Percentiles rank a stretch among this genome's conserved stretches.
Evolutionary conservation across 371 early-diverging fungal species (phyloP).

Genomic region (Batrachochytrium dendrobatidis): DNA sequence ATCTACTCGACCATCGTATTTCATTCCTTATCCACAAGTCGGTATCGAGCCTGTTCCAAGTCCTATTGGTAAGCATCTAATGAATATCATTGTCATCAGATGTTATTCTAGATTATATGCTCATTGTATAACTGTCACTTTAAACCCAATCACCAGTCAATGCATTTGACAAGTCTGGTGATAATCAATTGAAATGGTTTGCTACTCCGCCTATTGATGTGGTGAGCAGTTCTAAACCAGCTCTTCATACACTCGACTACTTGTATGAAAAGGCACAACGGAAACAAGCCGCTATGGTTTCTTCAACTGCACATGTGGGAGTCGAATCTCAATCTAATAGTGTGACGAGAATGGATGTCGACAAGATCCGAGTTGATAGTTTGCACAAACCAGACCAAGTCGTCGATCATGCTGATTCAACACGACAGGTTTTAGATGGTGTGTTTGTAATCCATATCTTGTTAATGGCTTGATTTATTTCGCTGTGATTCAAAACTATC

Average conservation of each 20-base stretch:
- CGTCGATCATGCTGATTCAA: too few relatives aligned
- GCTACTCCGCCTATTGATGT: conserved; percentile 37
- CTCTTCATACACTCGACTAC: conserved; percentile 28
- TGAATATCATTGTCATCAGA: background rate
- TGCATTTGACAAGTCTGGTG: conserved; percentile 24
- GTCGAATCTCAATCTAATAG: too few relatives aligned
- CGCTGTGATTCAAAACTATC: too few relatives aligned
- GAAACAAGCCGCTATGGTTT: too few relatives aligned
- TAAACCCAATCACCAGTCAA: conserved; percentile 6
- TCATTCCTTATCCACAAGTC: background rate
- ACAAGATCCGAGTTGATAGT: too few relatives aligned
- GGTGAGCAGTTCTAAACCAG: conserved; percentile 13
- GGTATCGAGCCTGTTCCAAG: background rate
- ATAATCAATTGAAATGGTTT: conserved; percentile 38
- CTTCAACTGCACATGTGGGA: too few relatives aligned
- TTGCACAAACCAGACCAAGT: too few relatives aligned
- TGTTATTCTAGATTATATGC: too few relatives aligned
- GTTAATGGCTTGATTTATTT: too few relatives aligned
- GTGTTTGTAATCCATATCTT: too few relatives aligned
- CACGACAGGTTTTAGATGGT: too few relatives aligned
- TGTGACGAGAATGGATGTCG: too few relatives aligned
- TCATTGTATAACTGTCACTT: background rate
- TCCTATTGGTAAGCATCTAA: background rate
- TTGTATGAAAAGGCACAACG: conserved; percentile 14
- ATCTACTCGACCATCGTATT: background rate